Conservation (phyloP, 352 stramenopile genomes). For the Globisporangium echinulatum region DNA sequence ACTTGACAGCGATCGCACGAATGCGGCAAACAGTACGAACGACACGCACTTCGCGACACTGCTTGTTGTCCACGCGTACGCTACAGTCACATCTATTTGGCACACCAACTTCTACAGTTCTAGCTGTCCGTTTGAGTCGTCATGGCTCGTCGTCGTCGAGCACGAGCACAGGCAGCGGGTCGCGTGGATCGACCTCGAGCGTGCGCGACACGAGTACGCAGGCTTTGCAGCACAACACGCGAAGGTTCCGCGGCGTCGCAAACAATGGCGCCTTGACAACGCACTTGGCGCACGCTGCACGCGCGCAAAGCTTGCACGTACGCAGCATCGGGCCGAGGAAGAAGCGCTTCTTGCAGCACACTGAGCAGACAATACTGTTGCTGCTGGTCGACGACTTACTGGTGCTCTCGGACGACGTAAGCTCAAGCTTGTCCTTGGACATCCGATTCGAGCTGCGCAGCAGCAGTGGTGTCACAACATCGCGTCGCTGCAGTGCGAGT, state of each 20-base stretch:
- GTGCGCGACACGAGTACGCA: constrained; percentile 40
- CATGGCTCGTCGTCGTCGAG: background rate
- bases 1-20: too few relatives aligned
- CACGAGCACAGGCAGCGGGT: constrained; percentile 24
- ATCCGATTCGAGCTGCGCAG: constrained; percentile 1
- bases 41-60: too few relatives aligned
- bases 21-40: too few relatives aligned
- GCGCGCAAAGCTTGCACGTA: constrained; percentile 33
- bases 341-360: constrained; percentile 8
- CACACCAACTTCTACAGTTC: too few relatives aligned
- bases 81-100: too few relatives aligned
- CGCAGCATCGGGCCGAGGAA: constrained; percentile 14
- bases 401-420: background rate
- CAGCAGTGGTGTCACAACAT: background rate
- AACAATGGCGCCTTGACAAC: constrained; percentile 36
- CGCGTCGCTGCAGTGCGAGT: constrained; percentile 1
- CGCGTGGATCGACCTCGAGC: constrained; percentile 27
- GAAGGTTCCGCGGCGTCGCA: constrained; percentile 20
- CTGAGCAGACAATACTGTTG: background rate
- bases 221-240: constrained; percentile 40
- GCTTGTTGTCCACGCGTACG: too few relatives aligned
- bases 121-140: too few relatives aligned
- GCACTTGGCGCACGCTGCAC: constrained; percentile 43
- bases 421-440: background rate
- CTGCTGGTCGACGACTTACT: background rate